Conservation (phyloP, 2,329 filamentous ascomycete species). For the Aureobasidium leucospermi region DNA sequence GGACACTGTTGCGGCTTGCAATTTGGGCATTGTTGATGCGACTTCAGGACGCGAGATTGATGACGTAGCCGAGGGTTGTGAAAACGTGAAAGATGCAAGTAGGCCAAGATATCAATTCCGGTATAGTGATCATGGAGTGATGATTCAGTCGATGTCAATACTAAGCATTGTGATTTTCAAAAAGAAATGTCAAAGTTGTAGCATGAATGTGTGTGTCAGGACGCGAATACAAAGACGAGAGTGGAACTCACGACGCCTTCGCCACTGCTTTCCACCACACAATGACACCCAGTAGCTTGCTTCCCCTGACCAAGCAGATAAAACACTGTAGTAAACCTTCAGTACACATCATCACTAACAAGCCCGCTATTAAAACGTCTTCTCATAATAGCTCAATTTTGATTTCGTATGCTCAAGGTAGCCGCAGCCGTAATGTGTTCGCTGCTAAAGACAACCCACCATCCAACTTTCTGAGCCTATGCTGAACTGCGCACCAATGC, state of each 20-base stretch:
- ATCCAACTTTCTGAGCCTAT: constrained; percentile 1
- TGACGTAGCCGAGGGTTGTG: not conserved
- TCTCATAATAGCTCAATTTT: not conserved
- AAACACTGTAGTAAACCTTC: too few species aligned
- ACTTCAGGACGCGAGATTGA: not conserved
- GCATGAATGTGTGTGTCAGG: not conserved
- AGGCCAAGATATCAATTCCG: not conserved
- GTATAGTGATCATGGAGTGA: not conserved
- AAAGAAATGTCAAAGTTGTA: not conserved
- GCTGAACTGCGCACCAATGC: not conserved
- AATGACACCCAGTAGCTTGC: not conserved
- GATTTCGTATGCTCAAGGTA: not conserved
- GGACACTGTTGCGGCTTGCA: constrained; percentile 43
- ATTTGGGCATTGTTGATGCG: constrained; percentile 33
- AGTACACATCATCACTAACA: too few species aligned
- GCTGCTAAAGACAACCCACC: not conserved
- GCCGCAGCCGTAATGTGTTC: not conserved
- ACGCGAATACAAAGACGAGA: not conserved
- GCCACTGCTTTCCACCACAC: not conserved
- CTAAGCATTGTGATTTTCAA: not conserved
- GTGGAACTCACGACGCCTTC: not conserved
- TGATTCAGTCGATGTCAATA: not conserved
- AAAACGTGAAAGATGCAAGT: not conserved
- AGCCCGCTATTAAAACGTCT: too few species aligned
- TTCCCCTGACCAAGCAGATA: too few species aligned